phyloP scores from a whole-genome alignment of 371 early-diverging fungal species.

The Mucor piriformis region DNA sequence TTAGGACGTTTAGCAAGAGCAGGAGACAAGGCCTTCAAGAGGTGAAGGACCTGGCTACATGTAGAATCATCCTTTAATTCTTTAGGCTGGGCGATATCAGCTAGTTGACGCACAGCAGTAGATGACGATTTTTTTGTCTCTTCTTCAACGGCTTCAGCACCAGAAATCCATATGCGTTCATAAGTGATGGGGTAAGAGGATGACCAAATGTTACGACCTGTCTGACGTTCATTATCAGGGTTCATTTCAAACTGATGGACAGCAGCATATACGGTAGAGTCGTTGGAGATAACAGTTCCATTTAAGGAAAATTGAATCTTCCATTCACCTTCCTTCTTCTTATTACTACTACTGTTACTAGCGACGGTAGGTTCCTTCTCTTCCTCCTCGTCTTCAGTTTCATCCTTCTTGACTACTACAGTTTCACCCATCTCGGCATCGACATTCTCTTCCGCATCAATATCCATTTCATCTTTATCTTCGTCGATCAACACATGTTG shows the following conservation, averaged over 20 bases:
- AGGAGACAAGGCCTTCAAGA: slow-evolving; percentile 52
- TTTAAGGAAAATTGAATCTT: slow-evolving; percentile 57
- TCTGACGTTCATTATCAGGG: background rate
- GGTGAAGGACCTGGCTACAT: slow-evolving; percentile 50
- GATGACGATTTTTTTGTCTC: slow-evolving; percentile 13
- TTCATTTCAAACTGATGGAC: slow-evolving; percentile 56
- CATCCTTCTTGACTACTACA: slow-evolving; percentile 10
- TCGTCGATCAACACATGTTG: slow-evolving; percentile 28
- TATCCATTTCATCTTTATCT: slow-evolving; percentile 30
- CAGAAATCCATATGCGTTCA: slow-evolving; percentile 37
- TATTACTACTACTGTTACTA: background rate
- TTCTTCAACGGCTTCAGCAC: slow-evolving; percentile 10
- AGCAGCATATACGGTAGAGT: slow-evolving; percentile 66
- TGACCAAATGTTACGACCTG: slow-evolving; percentile 49
- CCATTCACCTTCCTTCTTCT: slow-evolving; percentile 46
- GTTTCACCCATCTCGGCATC: slow-evolving; percentile 17
- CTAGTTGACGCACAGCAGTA: slow-evolving; percentile 16
- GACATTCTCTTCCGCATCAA: slow-evolving; percentile 20
- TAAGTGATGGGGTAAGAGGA: slow-evolving; percentile 60
- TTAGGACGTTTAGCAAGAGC: slow-evolving; percentile 14
- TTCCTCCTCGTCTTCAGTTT: slow-evolving; percentile 9
- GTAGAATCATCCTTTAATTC: slow-evolving; percentile 26
- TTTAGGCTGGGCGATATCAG: slow-evolving; percentile 22
- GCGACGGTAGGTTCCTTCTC: background rate
- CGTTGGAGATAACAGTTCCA: slow-evolving; percentile 52